Conservation (phyloP, 1,139 yeast species). For the Candida glucosophila region DNA sequence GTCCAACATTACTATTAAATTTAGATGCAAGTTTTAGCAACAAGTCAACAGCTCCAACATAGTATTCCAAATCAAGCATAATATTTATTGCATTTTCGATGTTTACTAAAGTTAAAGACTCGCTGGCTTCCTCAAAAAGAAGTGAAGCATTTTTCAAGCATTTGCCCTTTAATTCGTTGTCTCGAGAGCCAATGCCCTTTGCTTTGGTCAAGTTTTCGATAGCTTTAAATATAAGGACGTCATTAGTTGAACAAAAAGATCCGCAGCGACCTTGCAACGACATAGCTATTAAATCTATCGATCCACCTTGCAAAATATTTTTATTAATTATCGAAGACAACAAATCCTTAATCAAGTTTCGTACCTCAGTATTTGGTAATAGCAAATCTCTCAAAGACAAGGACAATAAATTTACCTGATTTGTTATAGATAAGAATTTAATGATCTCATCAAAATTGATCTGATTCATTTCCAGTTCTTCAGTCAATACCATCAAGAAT, state of each 20-base stretch:
- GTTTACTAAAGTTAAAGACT: constrained; percentile 68
- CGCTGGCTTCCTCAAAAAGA: constrained; percentile 74
- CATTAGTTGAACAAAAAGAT: constrained; percentile 88
- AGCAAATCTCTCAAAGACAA: constrained; percentile 70
- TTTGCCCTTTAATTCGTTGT: constrained; percentile 59
- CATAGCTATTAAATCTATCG: constrained; percentile 83
- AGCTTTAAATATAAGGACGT: constrained; percentile 89
- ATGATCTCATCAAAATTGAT: constrained; percentile 52
- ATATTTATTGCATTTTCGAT: constrained; percentile 73
- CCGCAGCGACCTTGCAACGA: constrained; percentile 91
- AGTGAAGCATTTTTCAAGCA: constrained; percentile 69
- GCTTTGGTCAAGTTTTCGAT: constrained; percentile 87
- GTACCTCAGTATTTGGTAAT: constrained; percentile 53
- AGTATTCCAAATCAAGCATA: constrained; percentile 70
- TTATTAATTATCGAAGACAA: constrained; percentile 83
- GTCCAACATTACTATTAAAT: constrained; percentile 31
- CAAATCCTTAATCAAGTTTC: constrained; percentile 73
- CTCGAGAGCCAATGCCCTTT: constrained; percentile 61
- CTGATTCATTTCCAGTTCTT: constrained; percentile 52
- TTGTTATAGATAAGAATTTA: constrained; percentile 54
- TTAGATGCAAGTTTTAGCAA: constrained; percentile 69
- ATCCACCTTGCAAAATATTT: constrained; percentile 84
- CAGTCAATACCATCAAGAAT: constrained; percentile 71
- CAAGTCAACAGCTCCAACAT: constrained; percentile 80
- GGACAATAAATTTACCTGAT: constrained; percentile 59